Percentiles rank a stretch among this genome's conserved stretches.
Conservation (phyloP, 352 stramenopile genomes). For the Pythium aquatile region DNA sequence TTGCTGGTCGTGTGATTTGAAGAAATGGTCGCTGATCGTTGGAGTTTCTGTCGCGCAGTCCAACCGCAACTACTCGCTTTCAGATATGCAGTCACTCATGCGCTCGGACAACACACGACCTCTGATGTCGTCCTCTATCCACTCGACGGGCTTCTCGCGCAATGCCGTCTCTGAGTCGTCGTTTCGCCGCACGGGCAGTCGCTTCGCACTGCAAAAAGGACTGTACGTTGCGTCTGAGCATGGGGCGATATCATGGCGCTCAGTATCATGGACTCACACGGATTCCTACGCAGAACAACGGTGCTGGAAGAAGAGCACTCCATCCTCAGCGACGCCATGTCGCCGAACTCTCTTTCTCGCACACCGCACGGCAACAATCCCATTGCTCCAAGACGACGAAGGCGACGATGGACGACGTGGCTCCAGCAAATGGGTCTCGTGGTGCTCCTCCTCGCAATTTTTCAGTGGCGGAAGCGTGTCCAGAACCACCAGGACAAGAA, state of each 20-base stretch:
- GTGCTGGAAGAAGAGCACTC: constrained; percentile 70
- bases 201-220: constrained; percentile 45
- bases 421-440: constrained; percentile 32
- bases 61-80: constrained; percentile 80
- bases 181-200: constrained; percentile 56
- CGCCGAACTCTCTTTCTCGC: constrained; percentile 18
- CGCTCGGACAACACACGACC: constrained; percentile 39
- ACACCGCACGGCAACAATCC: constrained; percentile 13
- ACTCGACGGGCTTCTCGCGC: constrained; percentile 33
- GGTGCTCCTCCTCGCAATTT: constrained; percentile 34
- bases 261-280: too few relatives aligned
- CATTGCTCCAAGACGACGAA: constrained; percentile 7
- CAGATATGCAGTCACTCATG: constrained; percentile 82
- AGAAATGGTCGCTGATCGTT: not conserved
- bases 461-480: constrained; percentile 51
- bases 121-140: constrained; percentile 51
- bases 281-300: constrained; percentile 34
- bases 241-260: too few relatives aligned
- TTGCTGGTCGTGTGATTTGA: not conserved
- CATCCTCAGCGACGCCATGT: constrained; percentile 12
- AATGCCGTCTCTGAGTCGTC: constrained; percentile 44
- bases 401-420: constrained; percentile 23
- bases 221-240: constrained; percentile 37
- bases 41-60: constrained; percentile 34
- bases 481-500: constrained; percentile 53